These are phyloP conservation scores for Syzygium syzygioides DNA, from an alignment of 441 rosid genomes.

Conservation along the genomic window DNA sequence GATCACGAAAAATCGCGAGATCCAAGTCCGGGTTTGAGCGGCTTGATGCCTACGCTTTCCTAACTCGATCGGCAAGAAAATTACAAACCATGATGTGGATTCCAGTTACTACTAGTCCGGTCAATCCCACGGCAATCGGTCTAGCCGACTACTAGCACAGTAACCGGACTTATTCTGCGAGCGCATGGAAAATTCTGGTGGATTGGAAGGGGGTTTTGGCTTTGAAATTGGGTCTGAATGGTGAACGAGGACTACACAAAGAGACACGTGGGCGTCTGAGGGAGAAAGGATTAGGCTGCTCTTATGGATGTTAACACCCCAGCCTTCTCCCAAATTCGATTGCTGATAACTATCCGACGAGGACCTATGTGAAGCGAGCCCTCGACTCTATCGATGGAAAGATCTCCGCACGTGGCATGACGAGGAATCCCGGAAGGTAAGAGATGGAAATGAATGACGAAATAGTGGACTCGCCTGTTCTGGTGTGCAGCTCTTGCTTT, in stretches of 20 bases:
- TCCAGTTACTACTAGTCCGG: background rate
- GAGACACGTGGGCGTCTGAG: background rate
- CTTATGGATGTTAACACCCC: background rate
- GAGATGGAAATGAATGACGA: too few species aligned
- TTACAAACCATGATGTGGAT: background rate
- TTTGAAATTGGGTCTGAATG: background rate
- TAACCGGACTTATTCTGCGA: background rate
- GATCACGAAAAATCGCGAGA: background rate
- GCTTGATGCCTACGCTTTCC: background rate
- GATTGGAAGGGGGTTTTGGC: background rate
- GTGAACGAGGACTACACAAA: background rate
- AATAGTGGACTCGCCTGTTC: too few species aligned
- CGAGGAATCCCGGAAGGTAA: too few species aligned
- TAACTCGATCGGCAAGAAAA: background rate
- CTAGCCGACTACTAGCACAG: background rate
- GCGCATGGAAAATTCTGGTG: background rate
- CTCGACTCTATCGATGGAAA: too few species aligned
- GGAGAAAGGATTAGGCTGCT: background rate
- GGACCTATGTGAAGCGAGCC: too few species aligned
- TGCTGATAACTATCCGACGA: background rate
- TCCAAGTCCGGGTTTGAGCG: background rate
- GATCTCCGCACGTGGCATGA: too few species aligned
- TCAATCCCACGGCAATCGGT: background rate
- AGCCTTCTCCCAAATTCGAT: background rate
- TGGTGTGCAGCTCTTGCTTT: too few species aligned